Evolutionary conservation across 2,329 filamentous ascomycete genomes (phyloP).

Genomic region (Curvularia spicifera): DNA sequence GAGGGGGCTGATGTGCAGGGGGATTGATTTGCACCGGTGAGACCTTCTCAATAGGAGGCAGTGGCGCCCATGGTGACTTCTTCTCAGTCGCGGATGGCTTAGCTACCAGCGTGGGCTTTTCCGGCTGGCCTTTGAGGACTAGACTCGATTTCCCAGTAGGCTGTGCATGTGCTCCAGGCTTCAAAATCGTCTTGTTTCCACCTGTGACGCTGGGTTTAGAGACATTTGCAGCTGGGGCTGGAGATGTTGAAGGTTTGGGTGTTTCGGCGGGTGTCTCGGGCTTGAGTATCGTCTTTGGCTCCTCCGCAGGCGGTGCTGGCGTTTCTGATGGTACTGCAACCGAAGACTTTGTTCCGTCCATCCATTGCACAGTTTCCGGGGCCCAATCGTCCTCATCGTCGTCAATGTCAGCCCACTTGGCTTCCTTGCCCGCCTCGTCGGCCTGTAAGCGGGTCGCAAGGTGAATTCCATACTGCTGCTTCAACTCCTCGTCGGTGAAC

Average conservation of each 20-base stretch:
- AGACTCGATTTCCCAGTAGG: constrained; percentile 58
- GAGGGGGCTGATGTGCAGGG: constrained; percentile 51
- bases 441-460: constrained; percentile 78
- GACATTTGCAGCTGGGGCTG: constrained; percentile 30
- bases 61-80: constrained; percentile 89
- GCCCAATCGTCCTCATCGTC: constrained; percentile 89
- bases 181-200: constrained; percentile 57
- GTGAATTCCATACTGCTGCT: constrained; percentile 84
- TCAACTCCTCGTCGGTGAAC: constrained; percentile 83
- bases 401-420: constrained; percentile 89
- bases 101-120: constrained; percentile 75
- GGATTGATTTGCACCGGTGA: constrained; percentile 71
- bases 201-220: constrained; percentile 48
- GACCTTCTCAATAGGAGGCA: constrained; percentile 84
- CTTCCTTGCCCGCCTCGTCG: constrained; percentile 74
- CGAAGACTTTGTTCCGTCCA: constrained; percentile 83
- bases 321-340: constrained; percentile 63
- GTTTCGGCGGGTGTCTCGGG: constrained; percentile 50
- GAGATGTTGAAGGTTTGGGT: constrained; percentile 30
- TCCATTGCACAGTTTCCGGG: constrained; percentile 85
- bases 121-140: constrained; percentile 69
- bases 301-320: constrained; percentile 37
- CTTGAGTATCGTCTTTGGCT: constrained; percentile 36
- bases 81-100: constrained; percentile 74
- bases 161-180: constrained; percentile 52